Evolutionary conservation across 139 green algal species (phyloP), one percentile per base, ranked within the genome.

Genomic region (Astrephomene gubernaculifera): DNA sequence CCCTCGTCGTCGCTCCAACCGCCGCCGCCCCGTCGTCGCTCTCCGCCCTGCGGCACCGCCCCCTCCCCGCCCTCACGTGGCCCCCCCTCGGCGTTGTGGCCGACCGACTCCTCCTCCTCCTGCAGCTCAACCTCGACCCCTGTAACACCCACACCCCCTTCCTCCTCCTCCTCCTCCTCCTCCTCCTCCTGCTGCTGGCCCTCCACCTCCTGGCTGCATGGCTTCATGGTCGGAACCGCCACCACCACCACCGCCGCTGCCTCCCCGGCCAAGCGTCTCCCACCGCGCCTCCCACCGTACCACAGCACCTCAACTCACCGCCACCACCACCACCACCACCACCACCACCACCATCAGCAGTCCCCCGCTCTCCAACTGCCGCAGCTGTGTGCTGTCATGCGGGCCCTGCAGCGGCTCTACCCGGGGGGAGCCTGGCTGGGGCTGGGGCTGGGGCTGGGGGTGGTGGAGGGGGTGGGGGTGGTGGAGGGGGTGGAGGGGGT

Each of bases 331-430:
- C 38, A 54, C 21, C 38, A 25, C 33, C 35, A 35, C n/a, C 38
- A 35, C 17, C 33, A 35, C n/a, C 65, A 35, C 4, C 65, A 8
- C 19, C n/a, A n/a, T n/a, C n/a, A n/a, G n/a, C n/a, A n/a, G n/a
- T n/a, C n/a, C n/a, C n/a, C n/a, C n/a, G n/a, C n/a, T n/a, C n/a
- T n/a, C n/a, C n/a, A n/a, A n/a, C 70, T 78, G 43, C 43, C 61
- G 70, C 70, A 63, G 70, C 70, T 78, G 7, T 41, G 43, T 7
- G 33, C 31, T 43, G 41, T 29, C 10, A 44, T 78, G 41, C n/a
- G 70, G 70, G 70, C 70, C 10, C 25, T 78, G 43, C 43, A 43
- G 43, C 19, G 29, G 70, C 70, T 78, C 27, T 78, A 61, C 41
- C 70, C 70, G 7, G 2, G 25, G 4, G 70, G 70, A 12, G 70